Evolutionary conservation across 2,329 filamentous ascomycete genomes (phyloP), one percentile per base, ranked within the genome.

Genomic region (Fusarium albosuccineum): DNA sequence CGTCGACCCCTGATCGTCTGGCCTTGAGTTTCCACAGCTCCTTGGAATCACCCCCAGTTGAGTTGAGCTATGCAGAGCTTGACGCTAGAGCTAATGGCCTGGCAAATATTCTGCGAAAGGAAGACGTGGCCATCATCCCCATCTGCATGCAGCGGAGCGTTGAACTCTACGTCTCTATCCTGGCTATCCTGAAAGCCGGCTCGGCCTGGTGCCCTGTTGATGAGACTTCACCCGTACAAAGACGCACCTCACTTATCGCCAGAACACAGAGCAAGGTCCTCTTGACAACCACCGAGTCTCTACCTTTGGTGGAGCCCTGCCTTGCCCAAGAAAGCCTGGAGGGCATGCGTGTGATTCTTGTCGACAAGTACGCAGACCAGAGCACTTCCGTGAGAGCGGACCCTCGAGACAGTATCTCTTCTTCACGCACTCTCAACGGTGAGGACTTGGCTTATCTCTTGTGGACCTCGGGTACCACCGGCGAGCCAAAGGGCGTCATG

Each of bases 401-500:
- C 0, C 63, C 63, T 3, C 64, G 64, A 0, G 7, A 39, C 1
- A 54, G 64, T 2, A 6, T 60, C 5, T 22, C 22, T 4, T 22
- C 9, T 39, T 27, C 37, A 40, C 1, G 45, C 9, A 6, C 5
- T 0, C 44, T 67, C 17, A 22, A 13, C 0, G 64, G 64, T 0
- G 17, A 48, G 4, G 48, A 67, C 3, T n/a, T 66, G 9, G 64
- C 64, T 0, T 66, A 66, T 27, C 17, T 66, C 0, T 26, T 66
- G 0, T 66, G 64, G 64, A 66, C 63, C 4, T 66, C 64, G 1
- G 64, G 64, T 6, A 66, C 64, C 0, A 66, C 64, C 0, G 64
- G 64, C 1, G 58, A 66, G 3, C 64, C 63, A 8, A 66, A 66
- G 27, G 64, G 64, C 5, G 64, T 66, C 2, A 66, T 66, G 64